A percentile compares a stretch with the other conserved stretches of the same genome.
These are phyloP conservation scores for Pseudofabraea citricarpa DNA, from an alignment of 2,329 filamentous ascomycete genomes.

Conservation along the genomic window DNA sequence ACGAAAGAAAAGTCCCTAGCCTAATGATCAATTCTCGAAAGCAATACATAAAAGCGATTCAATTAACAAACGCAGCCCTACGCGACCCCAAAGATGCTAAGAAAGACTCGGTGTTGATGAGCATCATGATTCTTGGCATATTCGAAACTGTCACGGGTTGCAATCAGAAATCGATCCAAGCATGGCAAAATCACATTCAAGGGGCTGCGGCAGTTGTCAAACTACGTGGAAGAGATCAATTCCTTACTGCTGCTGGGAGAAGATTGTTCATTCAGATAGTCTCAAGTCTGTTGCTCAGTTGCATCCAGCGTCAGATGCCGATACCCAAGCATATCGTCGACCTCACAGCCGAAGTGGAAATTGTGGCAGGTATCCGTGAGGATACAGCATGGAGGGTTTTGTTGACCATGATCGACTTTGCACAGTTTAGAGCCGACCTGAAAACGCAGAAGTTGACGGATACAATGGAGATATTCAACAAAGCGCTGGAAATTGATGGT, in stretches of 20 bases:
- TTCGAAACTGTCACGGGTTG: constrained; percentile 49
- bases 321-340: constrained; percentile 41
- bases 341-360: constrained; percentile 25
- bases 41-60: constrained; percentile 46
- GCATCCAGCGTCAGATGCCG: constrained; percentile 43
- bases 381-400: constrained; percentile 39
- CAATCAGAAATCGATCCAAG: constrained; percentile 39
- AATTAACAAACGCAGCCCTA: constrained; percentile 46
- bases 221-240: constrained; percentile 43
- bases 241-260: constrained; percentile 39
- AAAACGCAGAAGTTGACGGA: constrained; percentile 27
- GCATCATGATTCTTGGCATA: constrained; percentile 48
- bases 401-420: constrained; percentile 31
- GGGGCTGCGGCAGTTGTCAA: constrained; percentile 46
- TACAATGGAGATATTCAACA: constrained; percentile 12
- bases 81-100: constrained; percentile 38
- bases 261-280: constrained; percentile 51
- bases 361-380: neutral
- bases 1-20: constrained; percentile 28
- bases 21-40: constrained; percentile 43
- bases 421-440: constrained; percentile 17
- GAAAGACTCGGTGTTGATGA: constrained; percentile 50
- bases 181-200: constrained; percentile 49
- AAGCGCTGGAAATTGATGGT: constrained; percentile 19
- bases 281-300: constrained; percentile 45